Base-by-base conservation (phyloP, 208 protist species). In the Wallacemonas sp. region DNA sequence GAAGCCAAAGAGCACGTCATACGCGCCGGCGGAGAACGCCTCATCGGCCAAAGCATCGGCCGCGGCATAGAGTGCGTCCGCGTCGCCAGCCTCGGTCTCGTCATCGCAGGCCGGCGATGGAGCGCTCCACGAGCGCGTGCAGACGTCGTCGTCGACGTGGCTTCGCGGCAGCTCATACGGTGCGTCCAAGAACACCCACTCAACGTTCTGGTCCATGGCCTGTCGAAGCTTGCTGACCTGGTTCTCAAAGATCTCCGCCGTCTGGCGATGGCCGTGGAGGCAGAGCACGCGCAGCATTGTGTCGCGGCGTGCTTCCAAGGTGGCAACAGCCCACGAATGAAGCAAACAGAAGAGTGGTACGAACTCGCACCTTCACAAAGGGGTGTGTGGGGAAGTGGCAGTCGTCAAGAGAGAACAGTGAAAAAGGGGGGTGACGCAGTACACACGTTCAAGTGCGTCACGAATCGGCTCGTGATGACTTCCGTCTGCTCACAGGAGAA, bases 201-300 rank as follows among this genome's bases (percentile, higher is more conserved):
- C 29, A 26, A 53, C 19, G 24, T 8, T 53, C 13, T 53, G 24
- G 4, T 9, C n/a, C 24, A 30, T 6, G 5, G 45, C 26, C 45
- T 53, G 50, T 3, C 50, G 50, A 6, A 96, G 55, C 33, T 73
- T 84, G 44, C 74, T 83, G 42, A 93, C 68, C 55, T 93, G 83
- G 61, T 93, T 81, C 58, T 88, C 76, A 69, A 96, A 93, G 8
- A 93, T 92, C 38, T 92, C 85, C 12, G 61, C 81, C 15, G 83
- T 93, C 58, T 96, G 90, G n/a, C 65, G 85, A 12, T 59, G 67
- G 46, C 90, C 90, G 41, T 96, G 90, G 29, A 96, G 61, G 41
- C 87, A 93, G 45, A 96, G 68, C 21, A 93, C 67, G 36, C 65
- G 71, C 58, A 85, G 45, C 76, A 74, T 82, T n/a, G n/a, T n/a